These are phyloP conservation scores for Phytophthora multivora DNA, from an alignment of 352 stramenopile species.

Conservation along the genomic window DNA sequence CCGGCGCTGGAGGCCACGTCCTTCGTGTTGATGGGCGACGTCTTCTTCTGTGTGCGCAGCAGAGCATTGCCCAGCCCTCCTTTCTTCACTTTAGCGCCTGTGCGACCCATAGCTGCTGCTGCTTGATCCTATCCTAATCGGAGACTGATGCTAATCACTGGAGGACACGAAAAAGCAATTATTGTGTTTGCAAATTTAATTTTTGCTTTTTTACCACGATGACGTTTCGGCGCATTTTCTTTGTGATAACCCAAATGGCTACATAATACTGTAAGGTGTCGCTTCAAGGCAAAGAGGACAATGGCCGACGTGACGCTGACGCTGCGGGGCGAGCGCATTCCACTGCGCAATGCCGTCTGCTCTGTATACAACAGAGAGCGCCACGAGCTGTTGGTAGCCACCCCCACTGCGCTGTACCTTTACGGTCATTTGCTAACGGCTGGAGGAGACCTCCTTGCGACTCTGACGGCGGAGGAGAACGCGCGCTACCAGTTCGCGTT, in stretches of 20 bases:
- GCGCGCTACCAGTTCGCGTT: conserved; percentile 49
- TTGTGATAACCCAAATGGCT: not conserved
- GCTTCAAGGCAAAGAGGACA: not conserved
- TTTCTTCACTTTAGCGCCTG: conserved; percentile 75
- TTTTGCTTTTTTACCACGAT: not conserved
- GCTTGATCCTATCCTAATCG: conserved; percentile 19
- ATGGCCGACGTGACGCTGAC: conserved; percentile 42
- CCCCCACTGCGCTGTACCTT: conserved; percentile 37
- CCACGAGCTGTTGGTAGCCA: conserved; percentile 50
- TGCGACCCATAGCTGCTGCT: conserved; percentile 63
- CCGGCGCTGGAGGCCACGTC: conserved; percentile 84
- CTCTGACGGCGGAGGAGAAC: conserved; percentile 42
- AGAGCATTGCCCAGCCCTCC: conserved; percentile 76
- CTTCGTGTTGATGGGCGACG: conserved; percentile 61
- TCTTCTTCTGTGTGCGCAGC: conserved; percentile 79
- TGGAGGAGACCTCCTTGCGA: conserved; percentile 43
- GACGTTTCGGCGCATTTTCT: conserved; percentile 4
- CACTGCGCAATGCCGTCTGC: conserved; percentile 41
- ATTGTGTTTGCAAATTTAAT: conserved; percentile 5
- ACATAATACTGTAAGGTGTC: conserved; percentile 1
- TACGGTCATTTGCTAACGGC: conserved; percentile 51
- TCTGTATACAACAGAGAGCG: conserved; percentile 43
- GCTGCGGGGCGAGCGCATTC: conserved; percentile 51
- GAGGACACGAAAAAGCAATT: conserved; percentile 5
- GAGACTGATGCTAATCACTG: conserved; percentile 23